Percentiles rank a stretch among this genome's conserved stretches.
phyloP scores from a whole-genome alignment of 495 filamentous ascomycete genomes.

The Penicillium dipodomyicola region DNA sequence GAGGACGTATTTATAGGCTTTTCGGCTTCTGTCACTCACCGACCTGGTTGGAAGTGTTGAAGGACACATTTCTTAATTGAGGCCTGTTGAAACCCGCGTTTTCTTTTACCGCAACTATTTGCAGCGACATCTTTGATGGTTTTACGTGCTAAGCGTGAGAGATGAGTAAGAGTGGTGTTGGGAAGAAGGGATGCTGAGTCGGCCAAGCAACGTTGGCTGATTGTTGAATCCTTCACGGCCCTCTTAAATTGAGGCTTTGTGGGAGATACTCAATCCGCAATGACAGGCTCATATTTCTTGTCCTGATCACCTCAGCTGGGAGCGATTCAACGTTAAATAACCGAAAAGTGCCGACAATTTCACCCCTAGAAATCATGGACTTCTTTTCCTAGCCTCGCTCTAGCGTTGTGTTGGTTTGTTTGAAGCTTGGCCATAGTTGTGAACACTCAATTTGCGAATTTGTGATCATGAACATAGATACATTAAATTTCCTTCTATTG shows the following conservation, averaged over 20 bases:
- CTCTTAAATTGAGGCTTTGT: neutral
- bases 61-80: no score
- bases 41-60: no score
- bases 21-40: neutral
- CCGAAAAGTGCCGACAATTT: constrained; percentile 5
- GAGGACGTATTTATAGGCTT: neutral
- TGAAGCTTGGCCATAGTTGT: no score
- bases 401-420: constrained; percentile 4
- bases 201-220: constrained; percentile 1
- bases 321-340: neutral
- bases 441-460: no score
- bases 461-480: no score
- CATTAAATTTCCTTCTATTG: no score
- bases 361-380: neutral
- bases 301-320: neutral
- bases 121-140: neutral
- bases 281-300: constrained; percentile 3
- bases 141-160: constrained; percentile 1
- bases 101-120: constrained; percentile 6
- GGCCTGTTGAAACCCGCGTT: neutral
- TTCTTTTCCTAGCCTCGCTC: constrained; percentile 1
- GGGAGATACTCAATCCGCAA: neutral
- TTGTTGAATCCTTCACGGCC: neutral
- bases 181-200: neutral
- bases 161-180: neutral